These are phyloP conservation scores for Hyphodiscus hymeniophilus DNA, from an alignment of 495 filamentous ascomycete species.

Conservation along the genomic window DNA sequence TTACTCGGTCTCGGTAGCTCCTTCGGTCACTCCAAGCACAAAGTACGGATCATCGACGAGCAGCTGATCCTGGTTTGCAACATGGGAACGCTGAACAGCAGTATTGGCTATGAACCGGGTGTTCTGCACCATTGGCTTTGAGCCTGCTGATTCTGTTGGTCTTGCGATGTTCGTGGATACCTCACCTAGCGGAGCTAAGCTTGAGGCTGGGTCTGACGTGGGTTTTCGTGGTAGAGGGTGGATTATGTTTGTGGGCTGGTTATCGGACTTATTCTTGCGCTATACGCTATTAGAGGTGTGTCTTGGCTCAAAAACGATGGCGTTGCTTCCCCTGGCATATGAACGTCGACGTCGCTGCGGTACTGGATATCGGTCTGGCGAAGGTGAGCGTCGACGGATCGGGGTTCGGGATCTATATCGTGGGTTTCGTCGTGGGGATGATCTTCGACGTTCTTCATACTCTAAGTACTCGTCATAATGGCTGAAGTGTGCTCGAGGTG, in stretches of 20 bases:
- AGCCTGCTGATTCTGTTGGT: background rate
- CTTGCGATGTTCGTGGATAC: no score
- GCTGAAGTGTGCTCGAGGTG: no score
- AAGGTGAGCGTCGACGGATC: conserved; percentile 2
- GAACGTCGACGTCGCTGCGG: background rate
- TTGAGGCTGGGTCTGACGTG: no score
- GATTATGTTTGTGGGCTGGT: no score
- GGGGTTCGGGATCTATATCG: conserved; percentile 5
- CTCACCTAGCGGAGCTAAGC: no score
- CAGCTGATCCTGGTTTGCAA: background rate
- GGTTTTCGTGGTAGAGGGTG: no score
- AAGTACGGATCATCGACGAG: conserved; percentile 10
- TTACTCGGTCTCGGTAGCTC: conserved; percentile 12
- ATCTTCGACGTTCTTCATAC: no score
- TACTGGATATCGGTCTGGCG: background rate
- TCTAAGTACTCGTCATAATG: no score
- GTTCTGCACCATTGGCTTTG: background rate
- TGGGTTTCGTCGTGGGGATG: background rate
- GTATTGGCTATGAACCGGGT: no score
- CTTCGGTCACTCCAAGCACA: conserved; percentile 4
- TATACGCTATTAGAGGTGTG: background rate
- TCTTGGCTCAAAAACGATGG: conserved; percentile 1
- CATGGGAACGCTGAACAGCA: no score
- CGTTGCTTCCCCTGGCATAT: conserved; percentile 1
- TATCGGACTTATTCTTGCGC: background rate